phyloP scores from a whole-genome alignment of 768 basidiomycete genomes.

The Exidia glandulosa region DNA sequence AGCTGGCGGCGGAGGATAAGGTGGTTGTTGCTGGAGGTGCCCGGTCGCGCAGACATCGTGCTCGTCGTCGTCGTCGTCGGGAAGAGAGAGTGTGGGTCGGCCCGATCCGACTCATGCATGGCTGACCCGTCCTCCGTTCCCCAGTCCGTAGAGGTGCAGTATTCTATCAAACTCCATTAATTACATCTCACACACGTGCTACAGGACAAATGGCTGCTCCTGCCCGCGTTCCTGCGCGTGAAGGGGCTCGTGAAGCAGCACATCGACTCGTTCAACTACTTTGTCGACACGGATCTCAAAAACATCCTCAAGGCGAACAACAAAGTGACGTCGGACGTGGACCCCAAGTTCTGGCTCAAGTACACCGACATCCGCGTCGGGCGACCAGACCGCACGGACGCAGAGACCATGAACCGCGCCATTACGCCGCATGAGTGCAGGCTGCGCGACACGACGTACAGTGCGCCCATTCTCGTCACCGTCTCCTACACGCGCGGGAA shows the following conservation, averaged over 20 bases:
- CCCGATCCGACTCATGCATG: neutral
- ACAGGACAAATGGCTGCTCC: constrained; percentile 96
- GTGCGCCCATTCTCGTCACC: constrained; percentile 85
- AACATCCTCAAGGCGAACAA: constrained; percentile 91
- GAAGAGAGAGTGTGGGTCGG: too few species aligned
- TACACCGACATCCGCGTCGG: constrained; percentile 94
- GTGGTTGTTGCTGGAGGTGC: constrained; percentile 31
- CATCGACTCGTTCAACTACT: constrained; percentile 98
- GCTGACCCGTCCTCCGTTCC: neutral
- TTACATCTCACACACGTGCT: neutral
- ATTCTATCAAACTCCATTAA: neutral
- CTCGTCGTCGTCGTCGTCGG: neutral
- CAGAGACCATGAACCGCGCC: constrained; percentile 61
- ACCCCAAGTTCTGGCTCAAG: constrained; percentile 92
- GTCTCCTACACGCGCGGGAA: constrained; percentile 92
- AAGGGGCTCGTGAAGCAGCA: constrained; percentile 99
- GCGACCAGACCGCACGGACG: constrained; percentile 81
- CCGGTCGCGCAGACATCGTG: neutral
- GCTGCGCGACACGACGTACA: constrained; percentile 88
- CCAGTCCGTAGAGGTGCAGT: neutral
- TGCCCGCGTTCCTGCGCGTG: constrained; percentile 93
- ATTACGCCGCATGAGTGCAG: constrained; percentile 97
- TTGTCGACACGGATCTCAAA: constrained; percentile 94
- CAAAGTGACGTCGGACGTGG: constrained; percentile 92
- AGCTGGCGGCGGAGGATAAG: constrained; percentile 72